phyloP scores from a whole-genome alignment of 2,329 filamentous ascomycete species.

The Coleophoma cylindrospora region DNA sequence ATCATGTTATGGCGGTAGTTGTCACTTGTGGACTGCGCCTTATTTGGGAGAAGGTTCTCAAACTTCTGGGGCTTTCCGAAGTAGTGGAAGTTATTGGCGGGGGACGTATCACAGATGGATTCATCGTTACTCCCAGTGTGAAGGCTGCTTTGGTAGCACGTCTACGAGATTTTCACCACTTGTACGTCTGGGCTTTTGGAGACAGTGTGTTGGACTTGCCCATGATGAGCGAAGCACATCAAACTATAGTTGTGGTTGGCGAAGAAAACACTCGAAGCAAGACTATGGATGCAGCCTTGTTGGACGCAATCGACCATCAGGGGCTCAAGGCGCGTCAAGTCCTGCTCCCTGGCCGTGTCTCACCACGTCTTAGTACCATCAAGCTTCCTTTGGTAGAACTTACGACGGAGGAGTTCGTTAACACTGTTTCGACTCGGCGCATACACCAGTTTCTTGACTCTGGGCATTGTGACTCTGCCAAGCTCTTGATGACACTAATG shows the following conservation, averaged over 20 bases:
- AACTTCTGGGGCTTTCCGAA: no score
- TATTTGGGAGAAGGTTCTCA: no score
- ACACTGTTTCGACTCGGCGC: no score
- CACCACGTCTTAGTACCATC: slow-evolving; percentile 35
- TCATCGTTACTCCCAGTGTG: slow-evolving; percentile 41
- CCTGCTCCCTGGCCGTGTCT: slow-evolving; percentile 34
- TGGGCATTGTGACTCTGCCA: no score
- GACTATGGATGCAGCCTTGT: slow-evolving; percentile 44
- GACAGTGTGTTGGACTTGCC: slow-evolving; percentile 52
- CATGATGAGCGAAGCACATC: slow-evolving; percentile 49
- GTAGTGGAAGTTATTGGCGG: no score
- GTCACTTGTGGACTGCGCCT: no score
- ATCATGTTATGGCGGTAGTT: no score
- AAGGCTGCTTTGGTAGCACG: slow-evolving; percentile 43
- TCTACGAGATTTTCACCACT: slow-evolving; percentile 28
- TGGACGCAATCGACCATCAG: slow-evolving; percentile 32
- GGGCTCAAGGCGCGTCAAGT: slow-evolving; percentile 39
- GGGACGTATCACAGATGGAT: no score
- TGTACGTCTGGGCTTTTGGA: slow-evolving; percentile 52
- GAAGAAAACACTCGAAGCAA: slow-evolving; percentile 39
- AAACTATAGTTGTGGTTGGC: slow-evolving; percentile 51
- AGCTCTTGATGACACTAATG: no score
- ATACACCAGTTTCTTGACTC: no score
- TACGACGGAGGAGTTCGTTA: no score
- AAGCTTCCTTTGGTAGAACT: no score